Conservation (phyloP, 1,139 yeast genomes). For the Taphrina deformans region DNA sequence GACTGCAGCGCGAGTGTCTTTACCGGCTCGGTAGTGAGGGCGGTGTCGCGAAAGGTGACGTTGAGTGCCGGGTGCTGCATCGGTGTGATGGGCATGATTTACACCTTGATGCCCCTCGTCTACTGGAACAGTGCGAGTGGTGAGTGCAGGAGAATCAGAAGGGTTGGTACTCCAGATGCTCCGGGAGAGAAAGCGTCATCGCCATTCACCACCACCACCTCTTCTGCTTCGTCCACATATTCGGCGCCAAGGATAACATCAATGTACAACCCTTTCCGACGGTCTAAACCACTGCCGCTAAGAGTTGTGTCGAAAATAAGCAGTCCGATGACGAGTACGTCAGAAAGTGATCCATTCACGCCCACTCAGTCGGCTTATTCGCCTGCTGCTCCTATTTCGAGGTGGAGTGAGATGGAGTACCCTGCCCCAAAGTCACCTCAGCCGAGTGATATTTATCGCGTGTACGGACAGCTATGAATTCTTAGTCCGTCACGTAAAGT, state of each 20-base stretch:
- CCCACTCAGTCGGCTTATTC: background rate
- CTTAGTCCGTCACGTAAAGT: background rate
- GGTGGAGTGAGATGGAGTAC: slow-evolving; percentile 3
- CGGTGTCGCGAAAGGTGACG: background rate
- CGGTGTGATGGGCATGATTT: slow-evolving; percentile 17
- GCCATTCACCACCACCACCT: background rate
- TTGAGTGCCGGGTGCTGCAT: slow-evolving; percentile 8
- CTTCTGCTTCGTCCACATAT: background rate
- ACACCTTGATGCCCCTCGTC: slow-evolving; percentile 13
- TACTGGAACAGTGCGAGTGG: slow-evolving; percentile 25
- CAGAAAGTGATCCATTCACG: background rate
- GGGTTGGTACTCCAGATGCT: background rate
- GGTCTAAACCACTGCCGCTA: background rate
- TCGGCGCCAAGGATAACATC: background rate
- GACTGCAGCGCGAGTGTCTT: background rate
- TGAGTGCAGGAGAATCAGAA: slow-evolving; percentile 13
- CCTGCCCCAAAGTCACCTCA: background rate
- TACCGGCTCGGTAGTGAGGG: background rate
- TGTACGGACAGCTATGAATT: background rate
- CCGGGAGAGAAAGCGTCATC: background rate
- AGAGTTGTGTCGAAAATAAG: background rate
- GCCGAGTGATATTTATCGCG: slow-evolving; percentile 5
- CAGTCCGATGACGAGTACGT: background rate
- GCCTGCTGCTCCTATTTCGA: slow-evolving; percentile 1
- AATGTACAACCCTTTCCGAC: background rate